Conservation (phyloP, 1,139 yeast species). For the Taphrina communis region DNA sequence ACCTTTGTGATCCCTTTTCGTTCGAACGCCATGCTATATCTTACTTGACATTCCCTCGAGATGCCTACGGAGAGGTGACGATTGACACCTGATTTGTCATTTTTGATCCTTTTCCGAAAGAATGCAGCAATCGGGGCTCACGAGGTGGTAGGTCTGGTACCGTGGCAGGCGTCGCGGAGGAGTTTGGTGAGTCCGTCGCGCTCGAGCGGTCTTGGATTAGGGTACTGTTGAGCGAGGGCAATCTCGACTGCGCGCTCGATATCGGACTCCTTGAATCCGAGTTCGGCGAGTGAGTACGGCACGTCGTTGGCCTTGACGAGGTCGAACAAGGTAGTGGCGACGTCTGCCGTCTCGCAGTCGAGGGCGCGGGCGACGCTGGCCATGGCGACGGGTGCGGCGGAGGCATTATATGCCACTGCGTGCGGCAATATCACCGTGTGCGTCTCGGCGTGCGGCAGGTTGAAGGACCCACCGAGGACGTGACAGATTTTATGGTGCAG, state of each 20-base stretch:
- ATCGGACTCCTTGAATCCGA: constrained; percentile 38
- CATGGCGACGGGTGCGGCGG: constrained; percentile 10
- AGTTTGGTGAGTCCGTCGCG: constrained; percentile 28
- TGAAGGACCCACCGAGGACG: constrained; percentile 39
- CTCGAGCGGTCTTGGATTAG: constrained; percentile 39
- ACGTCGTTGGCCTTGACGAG: constrained; percentile 18
- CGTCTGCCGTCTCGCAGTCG: constrained; percentile 8
- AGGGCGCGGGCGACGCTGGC: constrained; percentile 18
- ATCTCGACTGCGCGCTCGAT: constrained; percentile 34
- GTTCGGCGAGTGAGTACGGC: constrained; percentile 6
- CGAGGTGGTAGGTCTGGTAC: constrained; percentile 4
- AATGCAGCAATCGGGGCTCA: neutral
- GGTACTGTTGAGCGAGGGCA: constrained; percentile 36
- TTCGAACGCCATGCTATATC: no score
- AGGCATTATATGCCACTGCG: constrained; percentile 33
- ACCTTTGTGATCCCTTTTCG: no score
- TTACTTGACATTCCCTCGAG: no score
- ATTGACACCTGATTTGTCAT: no score
- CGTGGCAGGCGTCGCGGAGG: constrained; percentile 12
- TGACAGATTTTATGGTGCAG: constrained; percentile 40
- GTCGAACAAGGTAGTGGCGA: constrained; percentile 10
- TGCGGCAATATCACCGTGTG: constrained; percentile 37
- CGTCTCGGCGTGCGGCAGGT: constrained; percentile 40
- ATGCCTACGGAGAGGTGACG: no score
- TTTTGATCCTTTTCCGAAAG: neutral